Conservation (phyloP, 2,329 filamentous ascomycete species). For the Talaromyces sp. region DNA sequence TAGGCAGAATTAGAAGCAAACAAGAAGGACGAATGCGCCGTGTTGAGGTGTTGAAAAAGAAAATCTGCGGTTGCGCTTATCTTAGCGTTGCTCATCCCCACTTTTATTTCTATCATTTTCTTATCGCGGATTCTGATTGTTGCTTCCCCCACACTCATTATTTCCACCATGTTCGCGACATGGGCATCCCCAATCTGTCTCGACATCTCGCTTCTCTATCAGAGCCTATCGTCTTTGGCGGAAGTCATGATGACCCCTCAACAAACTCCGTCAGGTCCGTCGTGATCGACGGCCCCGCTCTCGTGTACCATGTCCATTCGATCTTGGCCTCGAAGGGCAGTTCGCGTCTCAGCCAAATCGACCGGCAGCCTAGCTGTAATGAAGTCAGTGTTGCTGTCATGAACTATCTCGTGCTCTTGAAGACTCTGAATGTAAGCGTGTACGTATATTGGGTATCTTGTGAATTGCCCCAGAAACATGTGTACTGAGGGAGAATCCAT, state of each 20-base stretch:
- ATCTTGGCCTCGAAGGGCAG: constrained; percentile 45
- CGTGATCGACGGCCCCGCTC: constrained; percentile 71
- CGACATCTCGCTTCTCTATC: constrained; percentile 28
- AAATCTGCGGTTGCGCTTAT: constrained; percentile 1
- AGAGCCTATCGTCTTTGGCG: constrained; percentile 21
- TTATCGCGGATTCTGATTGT: background rate
- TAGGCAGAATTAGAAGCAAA: background rate
- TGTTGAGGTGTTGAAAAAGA: background rate
- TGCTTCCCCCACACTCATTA: background rate
- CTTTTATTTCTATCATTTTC: background rate
- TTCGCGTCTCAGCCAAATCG: constrained; percentile 42
- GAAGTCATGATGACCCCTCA: background rate
- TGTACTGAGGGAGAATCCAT: constrained; percentile 5
- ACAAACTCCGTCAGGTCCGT: constrained; percentile 24
- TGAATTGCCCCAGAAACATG: constrained; percentile 1
- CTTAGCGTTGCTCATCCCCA: background rate
- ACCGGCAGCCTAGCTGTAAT: constrained; percentile 57
- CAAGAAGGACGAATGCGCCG: background rate
- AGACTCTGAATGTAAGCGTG: constrained; percentile 56
- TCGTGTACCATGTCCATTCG: constrained; percentile 69
- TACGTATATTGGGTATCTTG: constrained; percentile 36
- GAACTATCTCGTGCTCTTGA: constrained; percentile 60
- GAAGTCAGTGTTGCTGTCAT: constrained; percentile 58
- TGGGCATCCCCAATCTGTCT: constrained; percentile 33
- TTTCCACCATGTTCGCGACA: constrained; percentile 9